These are phyloP conservation scores for Aspergillus japonicus DNA, from an alignment of 2,329 filamentous ascomycete genomes.

Conservation along the genomic window DNA sequence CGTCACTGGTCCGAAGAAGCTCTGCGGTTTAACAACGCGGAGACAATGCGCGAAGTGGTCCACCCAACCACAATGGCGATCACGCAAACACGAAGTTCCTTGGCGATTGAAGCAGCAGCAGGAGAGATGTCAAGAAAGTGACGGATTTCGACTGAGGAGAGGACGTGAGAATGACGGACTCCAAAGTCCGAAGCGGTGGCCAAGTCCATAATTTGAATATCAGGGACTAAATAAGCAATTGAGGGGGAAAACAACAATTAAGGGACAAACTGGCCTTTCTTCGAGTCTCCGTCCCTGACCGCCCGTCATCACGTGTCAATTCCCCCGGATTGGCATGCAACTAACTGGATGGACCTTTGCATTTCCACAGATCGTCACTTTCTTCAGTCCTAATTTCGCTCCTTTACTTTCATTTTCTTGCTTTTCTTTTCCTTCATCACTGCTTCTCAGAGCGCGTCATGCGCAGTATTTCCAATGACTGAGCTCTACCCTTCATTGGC, in stretches of 20 bases:
- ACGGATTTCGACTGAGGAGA: slow-evolving; percentile 46
- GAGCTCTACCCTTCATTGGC: slow-evolving; percentile 81
- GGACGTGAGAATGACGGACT: slow-evolving; percentile 48
- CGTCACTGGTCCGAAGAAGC: slow-evolving; percentile 20
- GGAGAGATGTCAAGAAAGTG: slow-evolving; percentile 54
- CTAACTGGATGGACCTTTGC: neutral
- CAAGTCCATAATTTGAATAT: slow-evolving; percentile 34
- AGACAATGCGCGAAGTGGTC: slow-evolving; percentile 41
- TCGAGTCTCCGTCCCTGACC: neutral
- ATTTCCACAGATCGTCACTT: neutral
- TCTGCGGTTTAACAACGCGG: slow-evolving; percentile 29
- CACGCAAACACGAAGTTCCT: slow-evolving; percentile 52
- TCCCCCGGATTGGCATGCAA: slow-evolving; percentile 14
- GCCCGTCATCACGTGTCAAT: slow-evolving; percentile 17
- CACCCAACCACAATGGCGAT: slow-evolving; percentile 52
- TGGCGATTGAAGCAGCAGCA: slow-evolving; percentile 49
- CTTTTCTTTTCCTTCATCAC: neutral
- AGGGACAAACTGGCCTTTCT: slow-evolving; percentile 22
- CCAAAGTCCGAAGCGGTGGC: slow-evolving; percentile 36
- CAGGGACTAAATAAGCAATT: neutral
- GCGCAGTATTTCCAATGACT: slow-evolving; percentile 57
- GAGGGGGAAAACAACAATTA: slow-evolving; percentile 1
- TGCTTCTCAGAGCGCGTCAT: slow-evolving; percentile 21
- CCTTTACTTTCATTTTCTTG: neutral
- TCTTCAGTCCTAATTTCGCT: slow-evolving; percentile 5